Conservation (phyloP, 2,329 filamentous ascomycete genomes). For the Peltaster fructicola region DNA sequence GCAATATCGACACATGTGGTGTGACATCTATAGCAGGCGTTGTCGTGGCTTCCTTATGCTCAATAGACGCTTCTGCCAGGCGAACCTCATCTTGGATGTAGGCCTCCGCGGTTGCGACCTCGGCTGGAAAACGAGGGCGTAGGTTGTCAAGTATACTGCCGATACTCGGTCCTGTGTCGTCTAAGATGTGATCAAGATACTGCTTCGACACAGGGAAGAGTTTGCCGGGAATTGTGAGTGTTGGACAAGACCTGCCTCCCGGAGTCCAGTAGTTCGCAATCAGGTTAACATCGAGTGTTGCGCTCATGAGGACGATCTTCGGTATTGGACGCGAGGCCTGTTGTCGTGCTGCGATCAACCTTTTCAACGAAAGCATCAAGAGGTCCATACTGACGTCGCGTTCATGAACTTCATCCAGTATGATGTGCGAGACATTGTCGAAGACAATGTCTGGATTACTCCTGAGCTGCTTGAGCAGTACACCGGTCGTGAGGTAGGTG, state of each 20-base stretch:
- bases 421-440: conserved; percentile 27
- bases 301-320: conserved; percentile 32
- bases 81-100: too few relatives aligned
- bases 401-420: conserved; percentile 37
- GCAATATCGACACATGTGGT: too few relatives aligned
- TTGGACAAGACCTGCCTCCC: conserved; percentile 24
- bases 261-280: conserved; percentile 30
- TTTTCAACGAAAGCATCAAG: conserved; percentile 28
- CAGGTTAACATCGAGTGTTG: conserved; percentile 28
- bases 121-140: too few relatives aligned
- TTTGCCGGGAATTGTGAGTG: conserved; percentile 26
- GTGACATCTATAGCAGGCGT: too few relatives aligned
- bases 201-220: conserved; percentile 26
- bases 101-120: conserved; percentile 11
- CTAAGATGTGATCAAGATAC: conserved; percentile 25
- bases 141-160: too few relatives aligned
- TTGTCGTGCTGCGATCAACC: conserved; percentile 21
- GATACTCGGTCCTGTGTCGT: too few relatives aligned
- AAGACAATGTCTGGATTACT: conserved; percentile 22
- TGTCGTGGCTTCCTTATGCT: too few relatives aligned
- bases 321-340: conserved; percentile 19
- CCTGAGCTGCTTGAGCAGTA: conserved; percentile 29
- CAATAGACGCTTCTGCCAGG: too few relatives aligned
- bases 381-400: conserved; percentile 29
- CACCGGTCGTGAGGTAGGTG: conserved; percentile 34